phyloP scores from a whole-genome alignment of 257 asterid species.

The Solanum tarapatanum region DNA sequence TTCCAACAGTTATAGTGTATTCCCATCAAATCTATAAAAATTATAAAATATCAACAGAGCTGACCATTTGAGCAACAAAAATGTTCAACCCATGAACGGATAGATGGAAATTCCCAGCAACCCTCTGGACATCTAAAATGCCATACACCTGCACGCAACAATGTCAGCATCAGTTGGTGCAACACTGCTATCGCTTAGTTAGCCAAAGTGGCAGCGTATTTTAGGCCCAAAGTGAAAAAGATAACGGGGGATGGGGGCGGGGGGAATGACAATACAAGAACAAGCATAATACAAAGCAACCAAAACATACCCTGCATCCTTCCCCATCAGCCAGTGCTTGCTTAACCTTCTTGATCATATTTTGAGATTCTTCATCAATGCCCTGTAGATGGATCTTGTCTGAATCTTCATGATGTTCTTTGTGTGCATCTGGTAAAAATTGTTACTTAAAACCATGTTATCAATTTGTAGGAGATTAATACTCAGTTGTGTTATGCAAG shows the following conservation, averaged over 20 bases:
- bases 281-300: not conserved
- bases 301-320: slow-evolving; percentile 82
- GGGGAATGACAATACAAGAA: not conserved
- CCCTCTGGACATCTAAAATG: slow-evolving; percentile 88
- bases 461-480: not conserved
- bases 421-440: slow-evolving; percentile 46
- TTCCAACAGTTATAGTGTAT: not conserved
- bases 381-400: slow-evolving; percentile 37
- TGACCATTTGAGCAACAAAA: slow-evolving; percentile 92
- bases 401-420: slow-evolving; percentile 55
- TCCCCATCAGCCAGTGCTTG: slow-evolving; percentile 73
- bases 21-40: not conserved
- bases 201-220: not conserved
- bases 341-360: slow-evolving; percentile 73
- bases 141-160: slow-evolving; percentile 69
- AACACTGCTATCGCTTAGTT: not conserved
- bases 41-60: slow-evolving; percentile 7
- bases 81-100: slow-evolving; percentile 90
- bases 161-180: not conserved
- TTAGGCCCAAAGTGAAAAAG: slow-evolving; percentile 5
- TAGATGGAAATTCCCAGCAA: slow-evolving; percentile 96
- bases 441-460: not conserved
- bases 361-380: slow-evolving; percentile 78
- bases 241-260: not conserved
- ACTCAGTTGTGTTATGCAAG: not conserved